phyloP scores from a whole-genome alignment of 192 early-diverging fungal species.

The Dissophora globulifera region DNA sequence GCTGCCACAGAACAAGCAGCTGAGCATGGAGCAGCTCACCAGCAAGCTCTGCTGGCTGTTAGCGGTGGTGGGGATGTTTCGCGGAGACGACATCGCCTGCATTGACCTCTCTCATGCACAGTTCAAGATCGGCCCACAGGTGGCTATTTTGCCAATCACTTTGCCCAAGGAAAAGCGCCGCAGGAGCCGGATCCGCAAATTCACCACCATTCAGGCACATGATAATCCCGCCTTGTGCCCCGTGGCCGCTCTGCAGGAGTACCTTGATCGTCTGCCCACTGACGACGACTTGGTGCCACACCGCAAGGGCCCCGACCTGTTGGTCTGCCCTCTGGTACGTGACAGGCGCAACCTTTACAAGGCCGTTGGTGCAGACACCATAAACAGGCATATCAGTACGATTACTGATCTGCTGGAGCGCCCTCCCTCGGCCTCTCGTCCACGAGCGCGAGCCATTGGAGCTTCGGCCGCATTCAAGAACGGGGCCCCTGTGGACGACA shows the following conservation, averaged over 20 bases:
- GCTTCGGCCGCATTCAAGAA: not conserved
- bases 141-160: not conserved
- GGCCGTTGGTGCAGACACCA: not conserved
- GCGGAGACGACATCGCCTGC: not conserved
- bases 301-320: not conserved
- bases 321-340: not conserved
- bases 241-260: not conserved
- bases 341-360: not conserved
- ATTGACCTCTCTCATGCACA: not conserved
- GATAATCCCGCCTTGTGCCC: slow-evolving; percentile 8
- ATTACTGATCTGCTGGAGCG: not conserved
- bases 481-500: not conserved
- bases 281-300: not conserved
- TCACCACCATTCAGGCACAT: not conserved
- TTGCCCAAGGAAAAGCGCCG: slow-evolving; percentile 2
- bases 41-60: not conserved
- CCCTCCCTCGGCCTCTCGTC: not conserved
- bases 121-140: not conserved
- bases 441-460: not conserved
- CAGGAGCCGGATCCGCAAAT: not conserved
- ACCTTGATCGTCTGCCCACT: not conserved
- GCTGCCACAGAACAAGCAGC: not conserved
- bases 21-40: not conserved
- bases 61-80: slow-evolving; percentile 2
- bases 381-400: not conserved